Base-by-base conservation (phyloP, 2,329 filamentous ascomycete genomes). In the Cryphonectria radicalis region DNA sequence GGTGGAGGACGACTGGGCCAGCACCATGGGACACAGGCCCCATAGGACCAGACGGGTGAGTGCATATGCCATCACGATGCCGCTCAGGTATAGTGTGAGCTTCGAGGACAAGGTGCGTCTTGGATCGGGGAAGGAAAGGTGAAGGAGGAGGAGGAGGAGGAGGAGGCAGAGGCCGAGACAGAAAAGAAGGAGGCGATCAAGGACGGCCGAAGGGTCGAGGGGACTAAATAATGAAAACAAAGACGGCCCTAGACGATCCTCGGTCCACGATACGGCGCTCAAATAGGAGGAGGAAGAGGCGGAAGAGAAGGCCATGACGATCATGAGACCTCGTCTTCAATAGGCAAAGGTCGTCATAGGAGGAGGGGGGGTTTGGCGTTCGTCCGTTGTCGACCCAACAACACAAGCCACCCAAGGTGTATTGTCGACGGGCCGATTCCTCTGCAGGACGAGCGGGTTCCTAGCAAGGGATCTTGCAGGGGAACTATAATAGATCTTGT, bases 11-110 rank as follows among this genome's bases (percentile, higher is more conserved):
- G 66, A 68, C 50, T 73, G 71, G 59, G 43, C 66, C 46, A 63
- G 25, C 14, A 55, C 63, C 14, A 55, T 22, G 19, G 66, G 66
- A 8, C 63, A 67, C 2, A 42, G 10, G 17, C 69, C 66, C 69
- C 71, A 59, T 2, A 73, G 57, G 14, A 46, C 59, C 63, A 64
- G 59, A n/a, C 69, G 53, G 35, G 68, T 40, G 35, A 68, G 53
- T 32, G 67, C 32, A 2, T 64, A 73, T 53, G 71, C 71, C 71
- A 73, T 69, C 42, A 46, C 55, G 66, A 66, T 57, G 63, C 67
- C 66, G 37, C 63, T 53, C 14, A 71, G 13, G 32, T 63, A 66
- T 13, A 35, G 57, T 25, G 43, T 68, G 66, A 40, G 19, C 25
- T 14, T 35, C 66, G 37, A 62, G 4, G 68, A 65, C 42, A 70